Percentiles rank a stretch among this genome's conserved stretches.
Evolutionary conservation across 768 basidiomycete species (phyloP).

Genomic region (Gloeopeniophorella convolvens): DNA sequence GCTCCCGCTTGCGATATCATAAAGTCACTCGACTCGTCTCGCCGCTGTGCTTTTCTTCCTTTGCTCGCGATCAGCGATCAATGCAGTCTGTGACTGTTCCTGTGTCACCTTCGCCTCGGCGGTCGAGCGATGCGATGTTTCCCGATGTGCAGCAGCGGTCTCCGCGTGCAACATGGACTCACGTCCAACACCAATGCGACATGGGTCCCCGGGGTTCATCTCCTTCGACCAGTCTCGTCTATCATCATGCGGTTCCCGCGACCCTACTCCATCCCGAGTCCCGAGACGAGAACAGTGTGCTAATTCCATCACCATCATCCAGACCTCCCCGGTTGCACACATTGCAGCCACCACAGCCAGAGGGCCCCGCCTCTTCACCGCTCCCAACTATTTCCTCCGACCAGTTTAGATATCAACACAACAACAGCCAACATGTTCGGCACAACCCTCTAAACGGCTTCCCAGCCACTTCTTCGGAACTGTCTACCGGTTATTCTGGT

Average conservation of each 20-base stretch:
- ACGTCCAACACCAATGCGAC: conserved; percentile 21
- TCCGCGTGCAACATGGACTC: conserved; percentile 20
- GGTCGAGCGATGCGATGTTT: conserved; percentile 14
- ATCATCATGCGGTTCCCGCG: not conserved
- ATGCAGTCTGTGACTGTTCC: conserved; percentile 16
- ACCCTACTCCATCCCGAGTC: conserved; percentile 8
- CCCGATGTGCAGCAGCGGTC: conserved; percentile 17
- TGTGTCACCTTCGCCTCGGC: conserved; percentile 11
- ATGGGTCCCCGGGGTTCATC: conserved; percentile 15
- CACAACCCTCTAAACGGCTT: conserved; percentile 37
- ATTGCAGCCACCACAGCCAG: conserved; percentile 39
- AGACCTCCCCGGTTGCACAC: conserved; percentile 47
- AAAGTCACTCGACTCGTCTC: conserved; percentile 13
- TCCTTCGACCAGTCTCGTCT: not conserved
- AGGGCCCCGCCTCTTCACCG: conserved; percentile 28
- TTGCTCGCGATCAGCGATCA: conserved; percentile 10
- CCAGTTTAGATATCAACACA: conserved; percentile 28
- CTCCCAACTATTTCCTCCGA: conserved; percentile 47
- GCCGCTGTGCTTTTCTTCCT: not conserved
- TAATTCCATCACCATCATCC: conserved; percentile 37
- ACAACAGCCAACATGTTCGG: conserved; percentile 42
- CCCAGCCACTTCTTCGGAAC: conserved; percentile 27
- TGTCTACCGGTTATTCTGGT: conserved; percentile 36
- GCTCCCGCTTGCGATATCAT: conserved; percentile 13
- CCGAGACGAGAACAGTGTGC: conserved; percentile 36